A percentile compares a stretch with the other conserved stretches of the same genome.
These are phyloP conservation scores for Pestalotiopsis sp. DNA, from an alignment of 2,329 filamentous ascomycete genomes.

Conservation along the genomic window DNA sequence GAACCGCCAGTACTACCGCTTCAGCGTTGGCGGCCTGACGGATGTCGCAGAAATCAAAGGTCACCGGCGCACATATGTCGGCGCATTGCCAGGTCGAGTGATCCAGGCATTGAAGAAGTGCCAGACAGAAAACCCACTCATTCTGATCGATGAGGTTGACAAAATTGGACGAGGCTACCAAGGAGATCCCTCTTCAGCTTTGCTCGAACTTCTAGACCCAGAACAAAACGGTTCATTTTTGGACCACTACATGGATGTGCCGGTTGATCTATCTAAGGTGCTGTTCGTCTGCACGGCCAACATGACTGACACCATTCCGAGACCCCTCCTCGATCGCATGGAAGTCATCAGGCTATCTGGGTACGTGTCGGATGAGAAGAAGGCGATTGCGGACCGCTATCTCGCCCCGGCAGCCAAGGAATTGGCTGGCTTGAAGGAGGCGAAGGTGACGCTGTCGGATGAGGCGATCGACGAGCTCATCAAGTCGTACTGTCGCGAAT, in stretches of 20 bases:
- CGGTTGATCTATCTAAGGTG: slow-evolving; percentile 95
- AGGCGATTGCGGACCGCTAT: slow-evolving; percentile 94
- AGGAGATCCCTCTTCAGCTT: slow-evolving; percentile 90
- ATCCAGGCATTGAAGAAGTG: slow-evolving; percentile 99
- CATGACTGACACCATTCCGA: slow-evolving; percentile 96
- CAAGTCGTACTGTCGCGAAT: slow-evolving; percentile 97
- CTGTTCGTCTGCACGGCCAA: slow-evolving; percentile 98
- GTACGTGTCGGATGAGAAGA: slow-evolving; percentile 98
- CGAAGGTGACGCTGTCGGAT: slow-evolving; percentile 83
- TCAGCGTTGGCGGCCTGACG: slow-evolving; percentile 94
- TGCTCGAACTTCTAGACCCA: slow-evolving; percentile 91
- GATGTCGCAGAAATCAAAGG: slow-evolving; percentile 99
- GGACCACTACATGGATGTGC: slow-evolving; percentile 98
- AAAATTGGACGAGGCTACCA: slow-evolving; percentile 97
- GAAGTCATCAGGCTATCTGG: slow-evolving; percentile 95
- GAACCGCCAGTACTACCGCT: slow-evolving; percentile 96
- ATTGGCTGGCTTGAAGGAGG: slow-evolving; percentile 84
- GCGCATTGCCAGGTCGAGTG: slow-evolving; percentile 91
- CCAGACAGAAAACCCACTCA: slow-evolving; percentile 95
- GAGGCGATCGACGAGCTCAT: slow-evolving; percentile 95
- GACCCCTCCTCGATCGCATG: slow-evolving; percentile 94
- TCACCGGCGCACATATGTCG: slow-evolving; percentile 93
- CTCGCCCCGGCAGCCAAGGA: slow-evolving; percentile 94
- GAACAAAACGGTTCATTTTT: slow-evolving; percentile 98
- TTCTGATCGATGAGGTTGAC: slow-evolving; percentile 96